phyloP scores from a whole-genome alignment of 192 early-diverging fungal species.

The Coemansia interrupta region DNA sequence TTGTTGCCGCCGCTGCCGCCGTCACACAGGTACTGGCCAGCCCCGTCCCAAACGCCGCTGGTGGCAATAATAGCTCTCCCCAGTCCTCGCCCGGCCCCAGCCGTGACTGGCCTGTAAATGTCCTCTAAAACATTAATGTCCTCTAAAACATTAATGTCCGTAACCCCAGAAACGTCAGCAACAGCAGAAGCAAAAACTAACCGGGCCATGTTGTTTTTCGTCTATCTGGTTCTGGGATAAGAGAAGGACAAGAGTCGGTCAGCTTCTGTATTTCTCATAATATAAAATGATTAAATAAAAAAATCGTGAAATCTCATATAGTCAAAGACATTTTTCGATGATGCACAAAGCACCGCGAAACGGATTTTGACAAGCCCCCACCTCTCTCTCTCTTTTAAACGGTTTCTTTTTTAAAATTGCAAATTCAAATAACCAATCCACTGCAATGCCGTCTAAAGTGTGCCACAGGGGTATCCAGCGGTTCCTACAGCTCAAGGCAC shows the following conservation, averaged over 20 bases:
- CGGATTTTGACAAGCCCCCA: not conserved
- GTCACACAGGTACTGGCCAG: slow-evolving; percentile 15
- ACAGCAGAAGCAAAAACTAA: not conserved
- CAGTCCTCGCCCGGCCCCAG: slow-evolving; percentile 29
- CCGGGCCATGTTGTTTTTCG: too few species aligned
- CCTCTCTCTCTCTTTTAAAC: slow-evolving; percentile 5
- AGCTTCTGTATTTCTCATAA: too few species aligned
- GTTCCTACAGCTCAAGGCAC: slow-evolving; percentile 42
- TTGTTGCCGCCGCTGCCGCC: slow-evolving; percentile 17
- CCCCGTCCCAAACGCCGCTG: slow-evolving; percentile 13
- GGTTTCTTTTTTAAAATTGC: slow-evolving; percentile 13
- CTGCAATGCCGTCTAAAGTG: slow-evolving; percentile 1
- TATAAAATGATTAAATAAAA: too few species aligned
- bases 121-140: slow-evolving; percentile 21
- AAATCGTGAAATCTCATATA: too few species aligned
- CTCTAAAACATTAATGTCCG: not conserved
- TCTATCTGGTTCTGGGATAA: too few species aligned
- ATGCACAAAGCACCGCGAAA: too few species aligned
- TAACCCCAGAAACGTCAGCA: not conserved
- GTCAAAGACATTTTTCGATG: too few species aligned
- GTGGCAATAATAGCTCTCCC: slow-evolving; percentile 6
- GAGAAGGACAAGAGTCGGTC: too few species aligned
- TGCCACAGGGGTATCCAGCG: slow-evolving; percentile 34
- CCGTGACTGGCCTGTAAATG: slow-evolving; percentile 53
- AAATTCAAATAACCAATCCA: not conserved